Conservation (phyloP, 495 filamentous ascomycete genomes). For the Apodospora peruviana region DNA sequence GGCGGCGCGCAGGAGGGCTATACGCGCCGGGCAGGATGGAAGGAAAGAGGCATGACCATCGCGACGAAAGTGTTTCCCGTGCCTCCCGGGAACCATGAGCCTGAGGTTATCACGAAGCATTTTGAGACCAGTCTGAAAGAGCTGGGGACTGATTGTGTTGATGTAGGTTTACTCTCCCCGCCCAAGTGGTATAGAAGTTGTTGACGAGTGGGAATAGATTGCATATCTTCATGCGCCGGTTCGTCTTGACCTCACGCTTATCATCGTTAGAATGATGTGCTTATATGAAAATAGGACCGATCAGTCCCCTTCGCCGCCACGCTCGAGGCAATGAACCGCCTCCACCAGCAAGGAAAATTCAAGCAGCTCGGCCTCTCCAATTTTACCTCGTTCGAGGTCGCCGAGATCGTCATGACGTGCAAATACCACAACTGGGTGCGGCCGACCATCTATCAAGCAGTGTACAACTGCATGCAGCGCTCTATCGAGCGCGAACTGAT, state of each 20-base stretch:
- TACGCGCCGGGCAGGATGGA: conserved; percentile 66
- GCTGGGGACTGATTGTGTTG: conserved; percentile 64
- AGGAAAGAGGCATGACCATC: conserved; percentile 64
- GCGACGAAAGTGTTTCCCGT: conserved; percentile 60
- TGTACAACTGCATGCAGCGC: conserved; percentile 60
- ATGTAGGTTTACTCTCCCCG: conserved; percentile 27
- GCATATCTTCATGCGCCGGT: conserved; percentile 74
- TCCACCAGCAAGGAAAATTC: conserved; percentile 78
- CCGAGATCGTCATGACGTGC: conserved; percentile 71
- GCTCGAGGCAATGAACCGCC: conserved; percentile 60
- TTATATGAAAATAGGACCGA: conserved; percentile 49
- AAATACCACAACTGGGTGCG: conserved; percentile 60
- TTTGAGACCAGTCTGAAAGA: conserved; percentile 63
- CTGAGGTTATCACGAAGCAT: conserved; percentile 19
- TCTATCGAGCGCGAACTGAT: conserved; percentile 71
- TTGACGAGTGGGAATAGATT: conserved; percentile 33
- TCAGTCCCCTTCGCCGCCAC: conserved; percentile 66
- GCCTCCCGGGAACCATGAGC: conserved; percentile 22
- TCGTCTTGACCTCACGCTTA: neutral
- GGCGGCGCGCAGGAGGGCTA: conserved; percentile 70
- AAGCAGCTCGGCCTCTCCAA: conserved; percentile 69
- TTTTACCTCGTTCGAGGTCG: conserved; percentile 77
- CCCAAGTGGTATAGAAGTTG: neutral
- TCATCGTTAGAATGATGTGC: too few species aligned
- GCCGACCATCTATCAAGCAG: conserved; percentile 59